Evolutionary conservation across 2,329 filamentous ascomycete genomes (phyloP).

Genomic region (Cladosporium cucumerinum): DNA sequence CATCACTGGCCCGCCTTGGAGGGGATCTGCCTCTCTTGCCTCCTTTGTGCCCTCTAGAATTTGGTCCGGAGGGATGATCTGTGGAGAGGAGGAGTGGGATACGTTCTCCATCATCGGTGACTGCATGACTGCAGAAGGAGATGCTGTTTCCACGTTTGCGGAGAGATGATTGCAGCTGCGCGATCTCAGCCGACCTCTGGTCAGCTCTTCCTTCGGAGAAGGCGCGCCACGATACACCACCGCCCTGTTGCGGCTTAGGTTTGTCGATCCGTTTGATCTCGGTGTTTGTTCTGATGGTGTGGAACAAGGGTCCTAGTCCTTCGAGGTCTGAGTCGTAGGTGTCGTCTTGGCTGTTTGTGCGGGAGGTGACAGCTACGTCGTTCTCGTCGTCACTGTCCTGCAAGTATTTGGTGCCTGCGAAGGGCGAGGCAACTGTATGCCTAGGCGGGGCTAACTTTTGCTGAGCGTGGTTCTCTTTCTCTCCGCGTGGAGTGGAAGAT

Average conservation of each 20-base stretch:
- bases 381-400: constrained; percentile 33
- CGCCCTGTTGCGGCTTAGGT: constrained; percentile 30
- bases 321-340: constrained; percentile 13
- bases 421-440: constrained; percentile 35
- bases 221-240: constrained; percentile 35
- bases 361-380: constrained; percentile 31
- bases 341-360: constrained; percentile 29
- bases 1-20: constrained; percentile 29
- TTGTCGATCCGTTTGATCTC: constrained; percentile 34
- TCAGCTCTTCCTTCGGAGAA: constrained; percentile 34
- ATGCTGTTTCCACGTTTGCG: constrained; percentile 33
- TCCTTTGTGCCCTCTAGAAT: constrained; percentile 17
- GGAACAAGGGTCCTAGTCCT: constrained; percentile 13
- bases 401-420: constrained; percentile 37
- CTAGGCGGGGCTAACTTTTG: constrained; percentile 21
- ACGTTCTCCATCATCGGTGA: constrained; percentile 34
- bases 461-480: constrained; percentile 20
- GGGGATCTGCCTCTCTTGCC: constrained; percentile 25
- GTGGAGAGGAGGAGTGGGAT: constrained; percentile 26
- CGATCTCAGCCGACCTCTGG: constrained; percentile 33
- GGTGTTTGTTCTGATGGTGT: background rate
- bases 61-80: constrained; percentile 21
- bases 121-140: constrained; percentile 32
- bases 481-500: constrained; percentile 27
- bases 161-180: constrained; percentile 32